phyloP scores from a whole-genome alignment of 2,329 filamentous ascomycete species.

The Eutypa lata region DNA sequence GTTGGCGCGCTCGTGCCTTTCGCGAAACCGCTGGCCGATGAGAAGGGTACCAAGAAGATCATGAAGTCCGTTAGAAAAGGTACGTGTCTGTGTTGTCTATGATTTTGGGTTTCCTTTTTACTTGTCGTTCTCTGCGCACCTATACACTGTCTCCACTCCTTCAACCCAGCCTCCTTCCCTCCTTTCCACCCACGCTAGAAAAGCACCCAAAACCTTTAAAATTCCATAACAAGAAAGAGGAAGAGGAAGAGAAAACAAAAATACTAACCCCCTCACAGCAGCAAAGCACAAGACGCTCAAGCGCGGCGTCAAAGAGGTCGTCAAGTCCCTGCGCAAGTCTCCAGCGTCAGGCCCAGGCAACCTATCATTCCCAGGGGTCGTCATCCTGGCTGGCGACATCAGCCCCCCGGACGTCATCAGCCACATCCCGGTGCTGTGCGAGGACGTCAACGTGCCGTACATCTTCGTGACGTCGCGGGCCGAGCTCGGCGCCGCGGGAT shows the following conservation, averaged over 20 bases:
- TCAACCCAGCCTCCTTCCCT: neutral
- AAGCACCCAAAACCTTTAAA: neutral
- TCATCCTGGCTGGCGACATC: slow-evolving; percentile 95
- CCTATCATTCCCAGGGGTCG: slow-evolving; percentile 63
- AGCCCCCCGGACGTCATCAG: slow-evolving; percentile 98
- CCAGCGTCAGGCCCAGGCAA: slow-evolving; percentile 64
- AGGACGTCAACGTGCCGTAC: slow-evolving; percentile 97
- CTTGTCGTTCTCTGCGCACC: too few relatives aligned
- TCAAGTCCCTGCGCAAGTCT: slow-evolving; percentile 96
- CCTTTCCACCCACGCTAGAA: neutral
- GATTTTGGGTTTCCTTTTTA: too few relatives aligned
- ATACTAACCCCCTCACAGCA: slow-evolving; percentile 51
- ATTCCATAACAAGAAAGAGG: neutral
- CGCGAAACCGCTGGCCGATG: slow-evolving; percentile 75
- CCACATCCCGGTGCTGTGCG: slow-evolving; percentile 95
- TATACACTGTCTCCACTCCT: slow-evolving; percentile 1
- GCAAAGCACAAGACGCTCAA: slow-evolving; percentile 95
- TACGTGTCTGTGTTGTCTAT: slow-evolving; percentile 30
- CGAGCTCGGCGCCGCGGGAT: slow-evolving; percentile 88
- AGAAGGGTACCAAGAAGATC: slow-evolving; percentile 67
- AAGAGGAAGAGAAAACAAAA: neutral
- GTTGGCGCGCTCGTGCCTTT: slow-evolving; percentile 74
- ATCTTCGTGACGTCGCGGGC: slow-evolving; percentile 90
- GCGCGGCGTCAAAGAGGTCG: slow-evolving; percentile 97
- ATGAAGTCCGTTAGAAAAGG: slow-evolving; percentile 56